phyloP scores from a whole-genome alignment of 176 grass and related monocot species.

The sorghum (Sorghum bicolor) region Sorghum_bicolor_NCBIv3 NC_012872.2:18781001-18781500 shows the following conservation, averaged over 20 bases:
- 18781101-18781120: background rate
- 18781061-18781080: conserved; percentile 1
- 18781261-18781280: conserved; percentile 83
- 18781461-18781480: background rate
- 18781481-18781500: background rate
- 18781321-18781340: conserved; percentile 94
- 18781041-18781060: conserved; percentile 38
- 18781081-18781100: background rate
- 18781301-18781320: conserved; percentile 92
- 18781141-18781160: background rate
- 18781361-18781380: conserved; percentile 87
- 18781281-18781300: conserved; percentile 95
- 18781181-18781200: conserved; percentile 61
- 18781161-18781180: background rate
- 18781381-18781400: conserved; percentile 82
- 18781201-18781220: conserved; percentile 76
- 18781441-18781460: background rate
- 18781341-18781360: conserved; percentile 97
- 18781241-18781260: conserved; percentile 99
- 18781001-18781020: conserved; percentile 74
- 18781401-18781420: conserved; percentile 99
- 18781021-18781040: conserved; percentile 84
- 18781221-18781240: conserved; percentile 99
- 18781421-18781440: conserved; percentile 84
- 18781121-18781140: background rate